Base-by-base conservation (phyloP, 805 yeast species). In the Cyberlindnera amylophila region DNA sequence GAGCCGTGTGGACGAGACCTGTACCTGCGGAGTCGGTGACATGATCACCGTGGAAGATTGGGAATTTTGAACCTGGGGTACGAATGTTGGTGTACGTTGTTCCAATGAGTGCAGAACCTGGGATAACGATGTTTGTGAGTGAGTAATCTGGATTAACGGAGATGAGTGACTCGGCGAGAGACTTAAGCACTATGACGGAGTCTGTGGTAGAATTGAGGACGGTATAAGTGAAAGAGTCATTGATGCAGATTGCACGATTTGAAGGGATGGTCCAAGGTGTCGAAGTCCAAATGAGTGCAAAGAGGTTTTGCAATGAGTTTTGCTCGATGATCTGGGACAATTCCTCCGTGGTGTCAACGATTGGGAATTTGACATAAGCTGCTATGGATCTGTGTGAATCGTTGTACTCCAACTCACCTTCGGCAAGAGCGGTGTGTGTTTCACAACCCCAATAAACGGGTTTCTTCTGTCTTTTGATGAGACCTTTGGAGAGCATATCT, bases 371-470 rank as follows among this genome's bases (percentile, higher is more conserved):
- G 7, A 85, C 78, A 57, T 73, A 81, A 0, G 77, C 79, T 3
- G 96, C 82, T 5, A 69, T 75, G 0, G 95, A 84, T 33, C 57
- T 68, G 61, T 88, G 96, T 13, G 70, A 57, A 16, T 77, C 78
- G 38, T 85, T 84, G 62, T 93, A 93, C 57, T 91, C 96, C 44
- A 93, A 70, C 61, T 93, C 99, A 16, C 96, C 91, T 63, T 93
- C 99, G 0, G 99, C 99, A 48, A 93, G 67, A 0, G 98, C 98
- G 0, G 99, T 90, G 44, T 79, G 76, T 3, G 96, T 86, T 57
- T 90, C 96, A 49, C 91, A 82, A 1, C 97, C 95, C 97, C 98
- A 93, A 72, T 83, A 93, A 1, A 95, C 98, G 0, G 99, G 99
- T 58, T 89, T 89, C 54, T 83, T 78, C 58, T 90, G 95, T 54